Percentiles rank a stretch among this genome's conserved stretches.
Conservation (phyloP, 2,329 filamentous ascomycete species). For the Exophiala aquamarina region DNA sequence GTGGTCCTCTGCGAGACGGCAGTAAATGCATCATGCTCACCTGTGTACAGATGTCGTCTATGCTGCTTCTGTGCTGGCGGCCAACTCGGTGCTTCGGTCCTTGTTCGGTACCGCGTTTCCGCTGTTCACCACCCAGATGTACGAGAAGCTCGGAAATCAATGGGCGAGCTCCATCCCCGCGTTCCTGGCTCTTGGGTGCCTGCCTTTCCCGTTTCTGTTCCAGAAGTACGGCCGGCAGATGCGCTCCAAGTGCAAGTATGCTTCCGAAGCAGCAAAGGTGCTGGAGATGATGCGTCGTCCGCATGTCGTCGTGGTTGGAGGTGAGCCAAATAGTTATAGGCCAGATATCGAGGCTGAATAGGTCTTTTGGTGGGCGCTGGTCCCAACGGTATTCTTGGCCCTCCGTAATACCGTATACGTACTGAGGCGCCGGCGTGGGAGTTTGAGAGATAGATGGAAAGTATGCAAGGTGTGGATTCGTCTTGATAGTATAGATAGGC, state of each 20-base stretch:
- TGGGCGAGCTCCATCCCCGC: constrained; percentile 48
- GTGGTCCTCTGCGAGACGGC: constrained; percentile 9
- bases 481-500: too few relatives aligned
- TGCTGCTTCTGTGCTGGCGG: constrained; percentile 42
- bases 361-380: too few relatives aligned
- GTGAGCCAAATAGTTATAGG: constrained; percentile 23
- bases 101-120: constrained; percentile 49
- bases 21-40: constrained; percentile 15
- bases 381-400: too few relatives aligned
- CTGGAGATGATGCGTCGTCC: constrained; percentile 22
- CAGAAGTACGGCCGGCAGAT: constrained; percentile 42
- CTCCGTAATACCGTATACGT: too few relatives aligned
- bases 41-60: constrained; percentile 38
- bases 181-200: constrained; percentile 44
- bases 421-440: too few relatives aligned
- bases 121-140: constrained; percentile 48
- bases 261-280: constrained; percentile 16
- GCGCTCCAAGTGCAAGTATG: constrained; percentile 47
- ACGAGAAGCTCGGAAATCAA: constrained; percentile 44
- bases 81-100: constrained; percentile 47
- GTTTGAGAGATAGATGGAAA: too few relatives aligned
- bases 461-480: too few relatives aligned
- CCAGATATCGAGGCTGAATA: too few relatives aligned
- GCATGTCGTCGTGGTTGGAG: constrained; percentile 24
- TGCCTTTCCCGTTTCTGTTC: constrained; percentile 38